These are phyloP conservation scores for Kwoniella europaea DNA, from an alignment of 768 basidiomycete species.

Conservation along the genomic window DNA sequence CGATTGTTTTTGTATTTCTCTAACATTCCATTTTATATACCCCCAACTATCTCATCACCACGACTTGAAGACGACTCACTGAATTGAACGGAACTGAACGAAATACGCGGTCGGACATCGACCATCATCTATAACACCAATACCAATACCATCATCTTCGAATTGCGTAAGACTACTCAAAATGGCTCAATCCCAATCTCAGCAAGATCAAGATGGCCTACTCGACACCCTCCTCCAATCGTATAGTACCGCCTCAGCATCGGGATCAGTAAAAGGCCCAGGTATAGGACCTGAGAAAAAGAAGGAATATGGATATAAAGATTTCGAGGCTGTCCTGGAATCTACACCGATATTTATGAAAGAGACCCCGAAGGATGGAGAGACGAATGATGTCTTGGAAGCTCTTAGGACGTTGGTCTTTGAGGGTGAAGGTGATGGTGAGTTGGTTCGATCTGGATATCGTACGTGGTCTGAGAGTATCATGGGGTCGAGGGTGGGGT, in stretches of 20 bases:
- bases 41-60: not conserved
- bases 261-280: not conserved
- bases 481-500: not conserved
- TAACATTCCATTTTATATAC: not conserved
- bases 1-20: not conserved
- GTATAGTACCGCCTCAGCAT: conserved; percentile 4
- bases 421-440: conserved; percentile 93
- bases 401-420: conserved; percentile 84
- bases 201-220: conserved; percentile 16
- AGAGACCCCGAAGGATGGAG: conserved; percentile 72
- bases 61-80: not conserved
- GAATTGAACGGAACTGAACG: not conserved
- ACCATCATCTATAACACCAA: too few species aligned
- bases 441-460: conserved; percentile 55
- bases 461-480: not conserved
- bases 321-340: conserved; percentile 62
- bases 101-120: not conserved
- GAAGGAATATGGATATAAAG: conserved; percentile 45
- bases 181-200: too few species aligned
- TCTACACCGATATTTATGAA: conserved; percentile 91
- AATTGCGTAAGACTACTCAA: too few species aligned
- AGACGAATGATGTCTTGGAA: conserved; percentile 70
- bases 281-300: conserved; percentile 21
- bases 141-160: too few species aligned
- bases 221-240: conserved; percentile 16